phyloP scores from a whole-genome alignment of 768 basidiomycete genomes.

The Tylopilus cervinicoccineus region DNA sequence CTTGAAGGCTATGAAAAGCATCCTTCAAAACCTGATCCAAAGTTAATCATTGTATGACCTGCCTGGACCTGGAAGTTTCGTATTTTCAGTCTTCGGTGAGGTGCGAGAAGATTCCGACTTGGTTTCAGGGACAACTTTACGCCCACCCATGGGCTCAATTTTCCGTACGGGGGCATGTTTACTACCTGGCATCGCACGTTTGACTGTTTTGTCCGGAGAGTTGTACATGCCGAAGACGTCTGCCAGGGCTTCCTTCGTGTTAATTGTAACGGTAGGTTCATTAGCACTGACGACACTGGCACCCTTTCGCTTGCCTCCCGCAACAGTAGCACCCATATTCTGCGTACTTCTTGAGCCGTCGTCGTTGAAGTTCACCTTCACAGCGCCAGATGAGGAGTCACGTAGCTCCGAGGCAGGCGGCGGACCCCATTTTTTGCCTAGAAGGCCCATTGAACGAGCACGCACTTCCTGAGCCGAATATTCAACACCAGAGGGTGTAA shows the following conservation, averaged over 20 bases:
- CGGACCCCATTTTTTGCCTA: slow-evolving; percentile 82
- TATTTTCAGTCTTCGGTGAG: slow-evolving; percentile 23
- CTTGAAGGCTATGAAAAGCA: slow-evolving; percentile 39
- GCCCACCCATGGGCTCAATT: slow-evolving; percentile 51
- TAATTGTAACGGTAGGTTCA: slow-evolving; percentile 91
- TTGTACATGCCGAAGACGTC: slow-evolving; percentile 98
- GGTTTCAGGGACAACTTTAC: slow-evolving; percentile 18
- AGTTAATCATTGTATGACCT: slow-evolving; percentile 16
- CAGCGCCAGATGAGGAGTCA: slow-evolving; percentile 34
- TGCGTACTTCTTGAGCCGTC: slow-evolving; percentile 46
- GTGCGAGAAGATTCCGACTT: slow-evolving; percentile 35
- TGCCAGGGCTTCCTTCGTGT: slow-evolving; percentile 91
- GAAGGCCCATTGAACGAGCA: slow-evolving; percentile 74
- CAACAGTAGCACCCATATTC: slow-evolving; percentile 31
- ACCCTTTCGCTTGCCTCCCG: slow-evolving; percentile 40
- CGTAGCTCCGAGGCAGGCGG: slow-evolving; percentile 43
- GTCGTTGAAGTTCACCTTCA: slow-evolving; percentile 57
- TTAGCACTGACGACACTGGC: slow-evolving; percentile 37
- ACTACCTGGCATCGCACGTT: slow-evolving; percentile 52
- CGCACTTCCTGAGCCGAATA: slow-evolving; percentile 84
- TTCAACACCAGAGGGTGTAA: slow-evolving; percentile 74
- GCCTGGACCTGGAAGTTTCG: slow-evolving; percentile 35
- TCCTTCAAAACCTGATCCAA: slow-evolving; percentile 19
- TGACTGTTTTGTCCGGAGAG: slow-evolving; percentile 74
- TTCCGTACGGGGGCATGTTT: slow-evolving; percentile 71